Conservation (phyloP, 163 green algal species). For the Prototheca wickerhamii region DNA sequence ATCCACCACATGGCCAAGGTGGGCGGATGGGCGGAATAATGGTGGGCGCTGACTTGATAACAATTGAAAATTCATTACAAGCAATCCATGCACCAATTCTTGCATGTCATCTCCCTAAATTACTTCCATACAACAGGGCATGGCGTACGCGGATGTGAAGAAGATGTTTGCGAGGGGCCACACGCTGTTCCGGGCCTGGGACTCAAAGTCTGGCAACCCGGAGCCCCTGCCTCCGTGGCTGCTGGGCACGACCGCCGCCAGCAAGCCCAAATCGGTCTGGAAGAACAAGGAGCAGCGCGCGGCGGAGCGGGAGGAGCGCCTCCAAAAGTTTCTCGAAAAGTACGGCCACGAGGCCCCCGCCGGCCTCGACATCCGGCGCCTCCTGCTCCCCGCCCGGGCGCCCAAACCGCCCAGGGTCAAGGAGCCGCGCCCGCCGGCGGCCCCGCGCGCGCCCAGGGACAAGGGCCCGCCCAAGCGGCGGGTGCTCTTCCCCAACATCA, state of each 20-base stretch:
- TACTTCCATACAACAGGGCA: too few species aligned
- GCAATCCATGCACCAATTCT: not conserved
- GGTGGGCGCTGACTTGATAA: not conserved
- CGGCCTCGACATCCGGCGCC: too few species aligned
- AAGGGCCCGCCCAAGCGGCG: not conserved
- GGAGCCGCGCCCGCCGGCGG: not conserved
- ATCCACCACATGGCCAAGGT: conserved; percentile 31
- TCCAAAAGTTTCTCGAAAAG: not conserved
- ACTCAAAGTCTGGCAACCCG: conserved; percentile 19
- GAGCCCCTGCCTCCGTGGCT: conserved; percentile 14
- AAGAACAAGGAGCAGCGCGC: conserved; percentile 18
- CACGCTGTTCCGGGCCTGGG: conserved; percentile 33
- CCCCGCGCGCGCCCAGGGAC: not conserved
- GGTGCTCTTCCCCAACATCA: conserved; percentile 1
- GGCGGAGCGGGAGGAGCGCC: conserved; percentile 9
- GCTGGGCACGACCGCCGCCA: conserved; percentile 10
- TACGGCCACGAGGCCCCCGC: not conserved
- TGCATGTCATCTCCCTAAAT: not conserved
- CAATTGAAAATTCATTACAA: too few species aligned
- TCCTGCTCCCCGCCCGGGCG: not conserved
- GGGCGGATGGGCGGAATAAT: not conserved
- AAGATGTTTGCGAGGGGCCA: conserved; percentile 27
- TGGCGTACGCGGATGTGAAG: conserved; percentile 29
- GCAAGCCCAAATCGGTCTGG: conserved; percentile 5
- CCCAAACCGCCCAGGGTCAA: not conserved